Conservation (phyloP, 2,329 filamentous ascomycete genomes). For the Aspergillus latus region DNA sequence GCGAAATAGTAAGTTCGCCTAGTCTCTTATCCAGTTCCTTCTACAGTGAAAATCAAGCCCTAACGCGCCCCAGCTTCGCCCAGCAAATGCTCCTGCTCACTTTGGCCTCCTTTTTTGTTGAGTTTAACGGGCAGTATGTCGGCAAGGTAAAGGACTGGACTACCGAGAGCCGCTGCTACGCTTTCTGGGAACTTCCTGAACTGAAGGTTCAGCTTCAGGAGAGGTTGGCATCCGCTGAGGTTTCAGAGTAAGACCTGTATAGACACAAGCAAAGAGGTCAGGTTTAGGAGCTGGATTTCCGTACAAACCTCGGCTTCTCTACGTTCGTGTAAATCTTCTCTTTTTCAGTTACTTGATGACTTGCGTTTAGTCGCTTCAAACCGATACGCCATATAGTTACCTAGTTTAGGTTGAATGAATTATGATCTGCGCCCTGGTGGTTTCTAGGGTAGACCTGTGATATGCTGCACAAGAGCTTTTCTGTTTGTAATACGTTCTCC, state of each 20-base stretch:
- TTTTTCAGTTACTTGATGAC: no score
- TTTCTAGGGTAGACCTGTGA: not conserved
- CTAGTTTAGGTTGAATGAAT: not conserved
- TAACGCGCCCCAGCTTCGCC: slow-evolving; percentile 18
- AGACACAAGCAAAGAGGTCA: no score
- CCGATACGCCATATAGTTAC: not conserved
- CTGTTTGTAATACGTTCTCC: not conserved
- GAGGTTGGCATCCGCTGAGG: not conserved
- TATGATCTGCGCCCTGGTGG: not conserved
- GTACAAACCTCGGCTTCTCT: no score
- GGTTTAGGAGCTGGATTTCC: no score
- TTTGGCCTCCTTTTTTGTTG: slow-evolving; percentile 25
- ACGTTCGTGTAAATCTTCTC: no score
- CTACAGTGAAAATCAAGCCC: not conserved
- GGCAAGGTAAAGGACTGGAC: slow-evolving; percentile 26
- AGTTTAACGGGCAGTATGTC: slow-evolving; percentile 27
- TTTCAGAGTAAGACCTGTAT: no score
- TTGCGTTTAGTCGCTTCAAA: no score
- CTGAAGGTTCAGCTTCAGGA: slow-evolving; percentile 20
- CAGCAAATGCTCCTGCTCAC: slow-evolving; percentile 29
- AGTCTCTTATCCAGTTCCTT: not conserved
- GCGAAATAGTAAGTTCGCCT: slow-evolving; percentile 21
- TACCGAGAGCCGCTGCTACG: slow-evolving; percentile 26
- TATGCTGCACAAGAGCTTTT: not conserved
- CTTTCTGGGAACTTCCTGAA: slow-evolving; percentile 29